These are phyloP conservation scores for Dictyostelium purpureum DNA, from an alignment of 78 protist genomes.

Conservation along the genomic window DNA sequence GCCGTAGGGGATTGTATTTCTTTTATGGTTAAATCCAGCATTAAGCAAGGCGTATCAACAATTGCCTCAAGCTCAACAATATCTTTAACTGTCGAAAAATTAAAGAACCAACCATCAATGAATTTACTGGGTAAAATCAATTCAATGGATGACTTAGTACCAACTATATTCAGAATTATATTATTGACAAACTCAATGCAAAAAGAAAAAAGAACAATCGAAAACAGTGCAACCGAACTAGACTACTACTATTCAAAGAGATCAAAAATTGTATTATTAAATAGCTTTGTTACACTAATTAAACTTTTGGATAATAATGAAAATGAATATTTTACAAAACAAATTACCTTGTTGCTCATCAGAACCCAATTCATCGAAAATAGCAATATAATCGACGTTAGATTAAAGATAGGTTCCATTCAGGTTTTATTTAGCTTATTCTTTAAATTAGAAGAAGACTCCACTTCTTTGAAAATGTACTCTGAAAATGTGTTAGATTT, in stretches of 20 bases:
- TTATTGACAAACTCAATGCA: not conserved
- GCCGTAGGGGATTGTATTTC: not conserved
- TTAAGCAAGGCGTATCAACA: not conserved
- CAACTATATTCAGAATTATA: slow-evolving; percentile 11
- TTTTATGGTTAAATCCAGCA: not conserved
- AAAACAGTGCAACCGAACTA: not conserved
- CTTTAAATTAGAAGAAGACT: not conserved
- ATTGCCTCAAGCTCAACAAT: not conserved
- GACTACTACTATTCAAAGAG: not conserved
- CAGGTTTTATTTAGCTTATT: not conserved
- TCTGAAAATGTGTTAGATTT: slow-evolving; percentile 2
- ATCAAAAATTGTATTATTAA: not conserved
- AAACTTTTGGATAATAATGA: not conserved
- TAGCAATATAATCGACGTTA: not conserved
- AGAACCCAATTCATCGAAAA: not conserved
- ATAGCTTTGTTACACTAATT: not conserved
- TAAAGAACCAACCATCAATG: not conserved
- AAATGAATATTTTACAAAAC: not conserved
- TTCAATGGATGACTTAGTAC: not conserved
- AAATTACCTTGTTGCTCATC: not conserved
- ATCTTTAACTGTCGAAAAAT: not conserved
- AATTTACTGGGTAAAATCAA: not conserved
- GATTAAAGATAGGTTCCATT: not conserved
- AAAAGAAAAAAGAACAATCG: not conserved
- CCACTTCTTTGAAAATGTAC: not conserved